Evolutionary conservation across 1,139 yeast genomes (phyloP).

Genomic region (Meyerozyma guilliermondii): DNA sequence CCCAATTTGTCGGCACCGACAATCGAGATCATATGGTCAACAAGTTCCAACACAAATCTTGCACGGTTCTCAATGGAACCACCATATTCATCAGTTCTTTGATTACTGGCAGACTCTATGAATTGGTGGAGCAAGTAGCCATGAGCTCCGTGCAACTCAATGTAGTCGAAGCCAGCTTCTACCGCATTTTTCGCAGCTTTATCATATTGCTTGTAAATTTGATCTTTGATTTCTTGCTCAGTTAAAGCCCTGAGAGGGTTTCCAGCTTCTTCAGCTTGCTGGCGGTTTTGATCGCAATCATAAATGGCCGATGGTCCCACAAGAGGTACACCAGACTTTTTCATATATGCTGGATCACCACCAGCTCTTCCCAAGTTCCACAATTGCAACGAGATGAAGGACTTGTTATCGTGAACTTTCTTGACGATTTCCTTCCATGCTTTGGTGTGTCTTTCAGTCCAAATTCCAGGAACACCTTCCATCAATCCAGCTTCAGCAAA

Average conservation of each 20-base stretch:
- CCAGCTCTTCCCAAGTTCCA: constrained; percentile 22
- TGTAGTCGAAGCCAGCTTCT: constrained; percentile 14
- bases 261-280: constrained; percentile 9
- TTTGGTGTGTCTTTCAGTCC: constrained; percentile 7
- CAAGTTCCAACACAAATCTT: constrained; percentile 10
- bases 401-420: constrained; percentile 9
- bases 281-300: too few species aligned
- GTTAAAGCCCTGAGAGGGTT: constrained; percentile 9
- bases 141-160: constrained; percentile 14
- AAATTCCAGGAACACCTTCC: constrained; percentile 8
- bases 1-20: constrained; percentile 10
- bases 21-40: constrained; percentile 14
- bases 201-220: constrained; percentile 8
- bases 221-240: constrained; percentile 9
- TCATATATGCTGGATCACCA: constrained; percentile 16
- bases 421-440: constrained; percentile 11
- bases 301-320: constrained; percentile 16
- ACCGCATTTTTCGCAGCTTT: constrained; percentile 15
- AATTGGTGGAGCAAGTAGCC: constrained; percentile 14
- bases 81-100: constrained; percentile 15
- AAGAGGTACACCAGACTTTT: constrained; percentile 21
- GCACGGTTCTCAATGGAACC: constrained; percentile 15
- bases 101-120: constrained; percentile 9
- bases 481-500: constrained; percentile 4
- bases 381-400: constrained; percentile 10